These are phyloP conservation scores for Chrysoporthe cubensis DNA, from an alignment of 2,329 filamentous ascomycete species.

Conservation along the genomic window DNA sequence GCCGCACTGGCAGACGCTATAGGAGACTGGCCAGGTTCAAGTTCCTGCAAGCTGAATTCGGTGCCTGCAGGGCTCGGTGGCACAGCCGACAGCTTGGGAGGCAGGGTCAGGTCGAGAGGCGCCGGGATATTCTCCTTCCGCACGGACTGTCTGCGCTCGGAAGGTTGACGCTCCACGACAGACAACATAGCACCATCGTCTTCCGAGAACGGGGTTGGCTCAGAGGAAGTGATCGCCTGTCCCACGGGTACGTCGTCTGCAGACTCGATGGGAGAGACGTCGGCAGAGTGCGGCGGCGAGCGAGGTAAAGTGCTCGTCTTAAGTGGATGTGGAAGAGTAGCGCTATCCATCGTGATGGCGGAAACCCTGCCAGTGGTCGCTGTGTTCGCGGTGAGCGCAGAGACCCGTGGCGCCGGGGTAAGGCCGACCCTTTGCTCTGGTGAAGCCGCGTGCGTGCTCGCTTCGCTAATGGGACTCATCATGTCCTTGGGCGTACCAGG, in stretches of 20 bases:
- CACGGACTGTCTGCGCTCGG: constrained; percentile 58
- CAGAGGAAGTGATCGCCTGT: neutral
- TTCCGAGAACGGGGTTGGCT: constrained; percentile 4
- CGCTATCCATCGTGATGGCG: constrained; percentile 16
- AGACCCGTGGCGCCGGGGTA: constrained; percentile 23
- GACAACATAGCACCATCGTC: constrained; percentile 1
- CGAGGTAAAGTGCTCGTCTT: constrained; percentile 7
- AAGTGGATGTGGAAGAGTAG: constrained; percentile 3
- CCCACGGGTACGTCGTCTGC: constrained; percentile 15
- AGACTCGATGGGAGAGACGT: constrained; percentile 18
- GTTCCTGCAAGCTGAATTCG: constrained; percentile 57
- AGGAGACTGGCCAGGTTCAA: constrained; percentile 51
- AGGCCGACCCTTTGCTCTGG: constrained; percentile 20
- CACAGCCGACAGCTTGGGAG: constrained; percentile 38
- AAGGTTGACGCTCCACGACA: constrained; percentile 23
- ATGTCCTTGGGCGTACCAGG: constrained; percentile 20
- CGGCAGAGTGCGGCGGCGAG: constrained; percentile 8
- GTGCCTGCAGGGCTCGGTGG: constrained; percentile 66
- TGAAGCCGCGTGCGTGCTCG: constrained; percentile 21
- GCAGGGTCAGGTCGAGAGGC: constrained; percentile 58
- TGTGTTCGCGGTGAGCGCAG: constrained; percentile 20
- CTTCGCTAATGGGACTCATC: constrained; percentile 23
- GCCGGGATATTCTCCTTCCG: constrained; percentile 54
- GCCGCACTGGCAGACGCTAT: constrained; percentile 58
- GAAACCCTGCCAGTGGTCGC: constrained; percentile 18